Conservation (phyloP, 1,139 yeast species). For the Taphrina wiesneri region DNA sequence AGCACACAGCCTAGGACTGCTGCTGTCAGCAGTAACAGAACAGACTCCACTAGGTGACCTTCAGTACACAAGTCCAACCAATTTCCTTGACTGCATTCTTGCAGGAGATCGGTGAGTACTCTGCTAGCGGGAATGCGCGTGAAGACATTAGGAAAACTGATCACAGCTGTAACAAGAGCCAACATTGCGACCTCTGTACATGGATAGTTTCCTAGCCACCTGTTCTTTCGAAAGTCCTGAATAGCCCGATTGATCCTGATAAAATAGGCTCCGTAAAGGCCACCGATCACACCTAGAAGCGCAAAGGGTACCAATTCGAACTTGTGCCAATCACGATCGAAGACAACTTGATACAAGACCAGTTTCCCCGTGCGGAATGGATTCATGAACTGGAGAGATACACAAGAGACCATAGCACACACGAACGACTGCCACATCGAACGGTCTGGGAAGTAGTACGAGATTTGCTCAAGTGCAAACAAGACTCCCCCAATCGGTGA, state of each 20-base stretch:
- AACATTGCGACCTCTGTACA: constrained; percentile 54
- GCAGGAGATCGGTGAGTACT: constrained; percentile 52
- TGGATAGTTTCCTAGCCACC: constrained; percentile 46
- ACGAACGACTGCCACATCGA: constrained; percentile 62
- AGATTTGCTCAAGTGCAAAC: constrained; percentile 65
- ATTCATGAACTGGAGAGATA: constrained; percentile 58
- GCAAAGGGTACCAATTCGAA: constrained; percentile 55
- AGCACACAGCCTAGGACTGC: constrained; percentile 53
- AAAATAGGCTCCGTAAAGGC: constrained; percentile 58
- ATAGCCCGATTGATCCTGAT: constrained; percentile 53
- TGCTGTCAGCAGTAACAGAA: constrained; percentile 51
- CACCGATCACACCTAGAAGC: constrained; percentile 58
- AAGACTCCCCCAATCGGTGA: constrained; percentile 69
- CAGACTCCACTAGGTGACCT: constrained; percentile 47
- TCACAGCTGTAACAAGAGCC: constrained; percentile 54
- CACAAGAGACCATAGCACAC: constrained; percentile 61
- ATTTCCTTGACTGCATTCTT: constrained; percentile 43
- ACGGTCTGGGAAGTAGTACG: constrained; percentile 60
- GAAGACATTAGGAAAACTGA: constrained; percentile 57
- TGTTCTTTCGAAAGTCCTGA: constrained; percentile 45
- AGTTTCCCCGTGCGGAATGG: constrained; percentile 68
- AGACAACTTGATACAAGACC: constrained; percentile 61
- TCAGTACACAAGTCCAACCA: constrained; percentile 50
- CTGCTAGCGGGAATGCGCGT: constrained; percentile 54
- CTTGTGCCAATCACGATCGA: constrained; percentile 58